phyloP scores from a whole-genome alignment of 2,329 filamentous ascomycete genomes.

The Myrmaecium sp. region DNA sequence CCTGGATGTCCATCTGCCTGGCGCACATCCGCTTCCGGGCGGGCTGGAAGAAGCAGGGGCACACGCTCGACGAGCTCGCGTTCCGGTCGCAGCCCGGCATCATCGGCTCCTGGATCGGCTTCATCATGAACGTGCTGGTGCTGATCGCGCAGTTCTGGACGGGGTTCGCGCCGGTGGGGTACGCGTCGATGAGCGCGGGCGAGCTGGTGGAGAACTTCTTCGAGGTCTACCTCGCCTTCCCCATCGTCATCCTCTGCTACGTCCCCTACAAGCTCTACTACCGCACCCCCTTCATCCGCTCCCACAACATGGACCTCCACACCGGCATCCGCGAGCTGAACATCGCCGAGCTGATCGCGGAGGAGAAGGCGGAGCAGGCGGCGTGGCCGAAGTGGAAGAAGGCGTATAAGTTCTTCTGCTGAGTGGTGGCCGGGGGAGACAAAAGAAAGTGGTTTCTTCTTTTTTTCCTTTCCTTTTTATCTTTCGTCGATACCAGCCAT shows the following conservation, averaged over 20 bases:
- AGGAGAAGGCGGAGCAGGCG: slow-evolving; percentile 60
- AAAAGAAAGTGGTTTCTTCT: no score
- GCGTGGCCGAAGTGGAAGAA: slow-evolving; percentile 32
- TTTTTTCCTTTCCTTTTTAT: no score
- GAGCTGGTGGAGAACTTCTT: slow-evolving; percentile 53
- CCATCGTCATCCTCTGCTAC: slow-evolving; percentile 52
- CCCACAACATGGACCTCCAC: slow-evolving; percentile 67
- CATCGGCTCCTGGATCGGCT: slow-evolving; percentile 62
- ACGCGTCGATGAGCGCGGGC: slow-evolving; percentile 24
- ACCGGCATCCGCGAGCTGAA: slow-evolving; percentile 79
- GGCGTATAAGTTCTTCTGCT: slow-evolving; percentile 32
- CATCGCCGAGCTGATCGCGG: slow-evolving; percentile 56
- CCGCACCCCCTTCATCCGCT: slow-evolving; percentile 48
- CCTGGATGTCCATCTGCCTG: slow-evolving; percentile 53
- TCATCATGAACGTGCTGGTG: slow-evolving; percentile 58
- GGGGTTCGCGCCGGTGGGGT: slow-evolving; percentile 60
- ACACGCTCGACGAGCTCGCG: slow-evolving; percentile 57
- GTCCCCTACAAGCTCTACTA: slow-evolving; percentile 60
- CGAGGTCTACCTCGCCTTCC: slow-evolving; percentile 51
- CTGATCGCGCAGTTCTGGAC: slow-evolving; percentile 79
- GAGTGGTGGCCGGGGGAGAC: no score
- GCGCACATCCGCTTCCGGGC: slow-evolving; percentile 49
- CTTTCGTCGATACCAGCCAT: no score
- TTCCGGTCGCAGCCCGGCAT: slow-evolving; percentile 69
- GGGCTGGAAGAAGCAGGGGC: slow-evolving; percentile 43